Evolutionary conservation across 179 eudicot species (phyloP).

Genomic region (Dionaea muscipula): DNA sequence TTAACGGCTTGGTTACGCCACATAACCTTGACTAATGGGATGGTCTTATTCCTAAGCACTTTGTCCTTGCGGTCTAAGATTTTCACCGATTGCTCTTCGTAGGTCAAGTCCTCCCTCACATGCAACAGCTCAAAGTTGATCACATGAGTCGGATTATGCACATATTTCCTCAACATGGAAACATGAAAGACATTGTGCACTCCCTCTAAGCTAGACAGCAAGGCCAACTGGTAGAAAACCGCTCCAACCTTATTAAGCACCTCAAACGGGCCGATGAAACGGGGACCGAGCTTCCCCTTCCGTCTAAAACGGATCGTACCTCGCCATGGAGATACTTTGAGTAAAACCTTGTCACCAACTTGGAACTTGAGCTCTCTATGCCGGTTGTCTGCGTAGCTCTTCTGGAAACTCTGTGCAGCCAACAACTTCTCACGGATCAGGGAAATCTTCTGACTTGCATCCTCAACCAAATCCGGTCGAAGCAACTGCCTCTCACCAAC

Average conservation of each 20-base stretch:
- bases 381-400: not conserved
- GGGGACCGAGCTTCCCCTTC: too few species aligned
- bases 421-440: not conserved
- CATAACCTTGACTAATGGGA: not conserved
- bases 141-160: too few species aligned
- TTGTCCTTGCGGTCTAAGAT: not conserved
- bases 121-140: too few species aligned
- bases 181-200: too few species aligned
- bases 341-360: slow-evolving; percentile 1
- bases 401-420: not conserved
- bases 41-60: not conserved
- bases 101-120: too few species aligned
- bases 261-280: not conserved
- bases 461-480: not conserved
- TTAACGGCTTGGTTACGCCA: not conserved
- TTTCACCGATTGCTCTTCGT: not conserved
- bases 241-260: not conserved
- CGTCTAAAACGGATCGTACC: too few species aligned
- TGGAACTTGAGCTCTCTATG: too few species aligned
- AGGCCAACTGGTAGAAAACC: not conserved
- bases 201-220: not conserved
- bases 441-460: not conserved
- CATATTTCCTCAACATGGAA: too few species aligned
- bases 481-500: too few species aligned
- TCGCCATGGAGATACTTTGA: not conserved